Base-by-base conservation (phyloP, 495 filamentous ascomycete species). In the Cudoniella acicularis region DNA sequence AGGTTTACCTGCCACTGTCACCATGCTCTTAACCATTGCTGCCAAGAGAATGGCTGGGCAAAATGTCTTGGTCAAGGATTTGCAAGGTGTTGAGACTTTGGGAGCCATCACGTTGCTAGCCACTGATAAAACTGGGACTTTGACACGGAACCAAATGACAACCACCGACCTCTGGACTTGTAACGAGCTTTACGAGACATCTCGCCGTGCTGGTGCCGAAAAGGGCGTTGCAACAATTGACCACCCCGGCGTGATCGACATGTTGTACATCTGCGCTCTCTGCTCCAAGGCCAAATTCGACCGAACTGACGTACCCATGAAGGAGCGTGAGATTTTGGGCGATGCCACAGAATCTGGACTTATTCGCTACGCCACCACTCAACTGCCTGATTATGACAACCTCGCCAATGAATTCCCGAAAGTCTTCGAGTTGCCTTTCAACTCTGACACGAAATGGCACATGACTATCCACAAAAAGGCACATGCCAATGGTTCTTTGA, bases 51-150 rank as follows among this genome's bases (percentile, higher is more conserved):
- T 74, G 72, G 67, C 64, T 24, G 46, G 4, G 3, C 59, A 64
- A 45, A 68, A 74, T 52, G 63, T 74, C 30, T 61, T 74, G 9
- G 59, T 61, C 21, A 74, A 74, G 49, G 59, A 64, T 51, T 60
- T 74, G 45, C 53, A 65, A 26, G 71, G 69, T 10, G 71, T 74
- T 11, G 71, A 74, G 63, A 67, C 61, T 49, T 42, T 64, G 0
- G 67, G 70, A 24, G 64, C 64, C 30, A 68, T 74, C 49, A 72
- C 66, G n/a, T 27, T 73, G 10, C 45, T 73, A 42, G 72, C 55
- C 8, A 66, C 83, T 16, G 84, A 87, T 70, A 87, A 87, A 67
- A 87, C 84, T 3, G 84, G 84, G 24, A 87, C 68, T 22, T 59
- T 62, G 59, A 73, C 66, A 36, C 68, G 79, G 60, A 77, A 82